Base-by-base conservation (phyloP, 495 filamentous ascomycete species). In the Evernia prunastri region DNA sequence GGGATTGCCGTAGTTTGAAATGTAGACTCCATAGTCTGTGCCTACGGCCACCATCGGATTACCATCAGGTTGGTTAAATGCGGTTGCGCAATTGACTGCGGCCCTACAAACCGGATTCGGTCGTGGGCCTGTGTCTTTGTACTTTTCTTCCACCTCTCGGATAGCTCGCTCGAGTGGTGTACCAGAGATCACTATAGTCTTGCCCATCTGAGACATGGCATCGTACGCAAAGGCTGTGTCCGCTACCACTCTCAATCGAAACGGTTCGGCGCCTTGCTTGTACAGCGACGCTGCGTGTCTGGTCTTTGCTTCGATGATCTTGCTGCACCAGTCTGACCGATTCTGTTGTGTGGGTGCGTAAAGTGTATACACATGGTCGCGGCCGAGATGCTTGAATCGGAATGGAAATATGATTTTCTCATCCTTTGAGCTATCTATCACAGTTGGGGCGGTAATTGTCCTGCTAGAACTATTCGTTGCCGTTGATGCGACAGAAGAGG, bases 261-360 rank as follows among this genome's bases (percentile, higher is more conserved):
- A 99, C 2, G 94, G 94, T 75, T 99, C 94, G 0, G 94, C 93
- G 72, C 97, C 96, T 72, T 97, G 95, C 1, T 89, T 85, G 73
- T 90, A 89, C 12, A 97, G 78, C 20, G 91, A 88, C 4, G 89
- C 85, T 10, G 95, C 94, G 75, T 97, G 92, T 60, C 87, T 85
- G 7, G 91, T 95, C 77, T 99, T 97, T 12, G 94, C 94, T 69
- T 94, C 88, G 35, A 92, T 86, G 69, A 99, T 96, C 76, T 91
- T 95, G 40, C 87, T 84, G 68, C 91, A 96, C 94, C 94, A 99
- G 27, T 95, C 90, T 63, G 85, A 80, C 56, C 94, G 83, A 65
- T 86, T 88, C 62, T 86, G 80, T 3, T 86, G 81, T 1, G 83
- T 85, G 35, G 86, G 82, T 1, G 93, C 91, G 68, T 94, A 97